These are phyloP conservation scores for Geotrichum bryndzae DNA, from an alignment of 1,139 yeast genomes.

Conservation along the genomic window DNA sequence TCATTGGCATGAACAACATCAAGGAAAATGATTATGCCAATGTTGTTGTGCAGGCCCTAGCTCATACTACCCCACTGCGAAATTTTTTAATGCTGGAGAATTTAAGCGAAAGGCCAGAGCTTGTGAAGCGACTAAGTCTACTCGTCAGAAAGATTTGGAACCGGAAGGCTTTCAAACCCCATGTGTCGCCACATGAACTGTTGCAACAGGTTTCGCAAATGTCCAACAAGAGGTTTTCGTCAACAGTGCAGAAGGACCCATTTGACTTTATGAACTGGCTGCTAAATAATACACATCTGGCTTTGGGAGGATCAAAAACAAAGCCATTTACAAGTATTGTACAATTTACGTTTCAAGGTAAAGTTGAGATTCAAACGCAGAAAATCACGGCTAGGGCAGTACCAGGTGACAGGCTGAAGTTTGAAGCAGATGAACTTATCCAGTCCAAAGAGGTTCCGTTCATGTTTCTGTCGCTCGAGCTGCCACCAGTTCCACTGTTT, in stretches of 20 bases:
- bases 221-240: conserved; percentile 42
- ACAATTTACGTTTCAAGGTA: conserved; percentile 48
- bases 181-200: conserved; percentile 64
- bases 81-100: conserved; percentile 44
- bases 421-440: conserved; percentile 11
- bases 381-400: conserved; percentile 27
- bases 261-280: conserved; percentile 55
- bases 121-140: conserved; percentile 37
- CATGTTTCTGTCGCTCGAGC: conserved; percentile 52
- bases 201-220: conserved; percentile 43
- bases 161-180: conserved; percentile 48
- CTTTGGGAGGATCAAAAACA: conserved; percentile 34
- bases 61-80: conserved; percentile 51
- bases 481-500: conserved; percentile 56
- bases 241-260: conserved; percentile 45
- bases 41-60: conserved; percentile 50
- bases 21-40: conserved; percentile 49
- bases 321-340: conserved; percentile 28
- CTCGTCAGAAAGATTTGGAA: conserved; percentile 63
- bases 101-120: conserved; percentile 26
- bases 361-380: conserved; percentile 37
- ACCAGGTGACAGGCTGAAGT: conserved; percentile 29
- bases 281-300: conserved; percentile 44
- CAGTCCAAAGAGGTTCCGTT: conserved; percentile 39
- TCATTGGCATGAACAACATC: conserved; percentile 55